phyloP scores from a whole-genome alignment of 2,329 filamentous ascomycete species.

The Penicillium sp. region DNA sequence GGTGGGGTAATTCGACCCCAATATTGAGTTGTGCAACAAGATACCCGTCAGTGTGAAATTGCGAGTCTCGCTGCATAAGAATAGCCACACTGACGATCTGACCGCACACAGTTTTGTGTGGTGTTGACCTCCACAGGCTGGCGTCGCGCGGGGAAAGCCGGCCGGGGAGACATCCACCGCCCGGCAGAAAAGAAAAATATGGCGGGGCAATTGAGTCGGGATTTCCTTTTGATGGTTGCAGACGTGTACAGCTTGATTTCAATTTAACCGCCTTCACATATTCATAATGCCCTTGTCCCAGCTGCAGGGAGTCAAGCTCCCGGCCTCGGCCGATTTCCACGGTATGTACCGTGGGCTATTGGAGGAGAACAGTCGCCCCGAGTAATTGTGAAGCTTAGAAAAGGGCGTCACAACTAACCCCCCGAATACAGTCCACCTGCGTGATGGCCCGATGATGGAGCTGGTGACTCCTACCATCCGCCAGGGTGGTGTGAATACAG shows the following conservation, averaged over 20 bases:
- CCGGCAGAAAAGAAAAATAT: slow-evolving; percentile 35
- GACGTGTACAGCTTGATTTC: not conserved
- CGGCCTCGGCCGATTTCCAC: slow-evolving; percentile 68
- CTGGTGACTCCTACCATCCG: slow-evolving; percentile 59
- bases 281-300: slow-evolving; percentile 39
- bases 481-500: slow-evolving; percentile 67
- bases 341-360: slow-evolving; percentile 34
- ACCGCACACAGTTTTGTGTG: too few relatives aligned
- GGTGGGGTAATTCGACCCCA: not conserved
- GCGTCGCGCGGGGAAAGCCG: slow-evolving; percentile 17
- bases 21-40: not conserved
- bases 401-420: slow-evolving; percentile 14
- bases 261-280: not conserved
- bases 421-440: slow-evolving; percentile 61
- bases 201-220: slow-evolving; percentile 27
- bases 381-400: not conserved
- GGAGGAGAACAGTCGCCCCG: not conserved
- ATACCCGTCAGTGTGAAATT: not conserved
- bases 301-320: slow-evolving; percentile 54
- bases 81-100: not conserved
- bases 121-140: too few relatives aligned
- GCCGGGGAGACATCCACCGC: slow-evolving; percentile 25
- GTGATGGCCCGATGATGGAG: slow-evolving; percentile 67
- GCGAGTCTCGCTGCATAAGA: not conserved
- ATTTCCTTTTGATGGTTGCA: not conserved